phyloP scores from a whole-genome alignment of 129 eudicot species.

The Centrapalus pauciflorus region DNA sequence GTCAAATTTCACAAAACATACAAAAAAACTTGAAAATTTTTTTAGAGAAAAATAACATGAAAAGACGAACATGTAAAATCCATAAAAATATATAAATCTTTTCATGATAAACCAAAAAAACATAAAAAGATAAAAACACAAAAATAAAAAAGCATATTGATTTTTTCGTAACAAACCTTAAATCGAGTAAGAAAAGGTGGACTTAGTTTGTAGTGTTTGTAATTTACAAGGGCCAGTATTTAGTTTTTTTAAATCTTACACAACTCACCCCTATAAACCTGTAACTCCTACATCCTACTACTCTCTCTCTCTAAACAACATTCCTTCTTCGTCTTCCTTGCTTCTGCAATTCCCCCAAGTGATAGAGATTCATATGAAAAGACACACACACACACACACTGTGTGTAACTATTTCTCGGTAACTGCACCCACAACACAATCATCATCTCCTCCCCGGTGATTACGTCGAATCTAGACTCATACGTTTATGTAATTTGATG shows the following conservation, averaged over 20 bases:
- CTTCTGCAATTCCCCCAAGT: slow-evolving; percentile 1
- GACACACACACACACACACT: background rate
- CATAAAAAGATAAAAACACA: too few relatives aligned
- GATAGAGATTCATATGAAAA: background rate
- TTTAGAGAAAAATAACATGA: too few relatives aligned
- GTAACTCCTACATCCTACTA: slow-evolving; percentile 10
- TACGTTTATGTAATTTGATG: slow-evolving; percentile 30
- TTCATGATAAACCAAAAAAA: background rate
- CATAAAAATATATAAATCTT: too few relatives aligned
- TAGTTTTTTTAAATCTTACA: slow-evolving; percentile 7
- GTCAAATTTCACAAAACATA: too few relatives aligned
- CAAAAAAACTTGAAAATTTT: too few relatives aligned
- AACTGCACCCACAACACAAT: background rate
- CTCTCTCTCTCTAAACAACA: slow-evolving; percentile 17
- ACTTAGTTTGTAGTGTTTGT: background rate
- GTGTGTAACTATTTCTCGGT: background rate
- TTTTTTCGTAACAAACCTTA: too few relatives aligned
- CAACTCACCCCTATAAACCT: slow-evolving; percentile 28
- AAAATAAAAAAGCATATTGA: too few relatives aligned
- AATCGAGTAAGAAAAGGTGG: background rate
- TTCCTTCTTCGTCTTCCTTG: slow-evolving; percentile 12
- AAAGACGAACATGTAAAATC: too few relatives aligned
- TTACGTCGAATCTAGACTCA: background rate
- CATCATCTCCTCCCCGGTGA: slow-evolving; percentile 3
- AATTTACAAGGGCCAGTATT: background rate